Base-by-base conservation (phyloP, 2,329 filamentous ascomycete species). In the Fusarium sp. region DNA sequence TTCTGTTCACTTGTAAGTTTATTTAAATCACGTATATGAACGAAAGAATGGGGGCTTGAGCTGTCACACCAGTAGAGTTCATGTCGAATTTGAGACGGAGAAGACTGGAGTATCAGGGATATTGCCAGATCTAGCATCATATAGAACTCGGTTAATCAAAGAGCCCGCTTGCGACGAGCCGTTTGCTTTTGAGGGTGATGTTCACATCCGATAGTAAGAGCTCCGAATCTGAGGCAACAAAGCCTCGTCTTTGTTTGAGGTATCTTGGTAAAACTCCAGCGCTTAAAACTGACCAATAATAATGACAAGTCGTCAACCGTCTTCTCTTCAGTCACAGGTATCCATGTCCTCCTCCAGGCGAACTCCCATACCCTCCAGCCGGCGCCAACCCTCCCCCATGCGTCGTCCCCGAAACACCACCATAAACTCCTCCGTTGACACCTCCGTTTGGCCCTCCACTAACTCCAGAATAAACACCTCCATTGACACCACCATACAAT, bases 401-500 rank as follows among this genome's bases (percentile, higher is more conserved):
- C 6, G 69, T 20, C 0, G 69, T 72, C 2, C 69, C 69, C 5
- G 61, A 72, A 14, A 72, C 69, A 10, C 69, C 69, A 3, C 70
- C 70, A 36, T 72, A 72, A 6, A 72, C 70, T n/a, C 70, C 70
- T 0, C 70, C 70, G 22, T 60, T 61, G 1, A 72, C 65, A 0
- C 70, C 70, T 4, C 70, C 70, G 12, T 66, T 67, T 0, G 70
- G 25, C 2, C 70, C 70, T 12, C 70, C 70, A 7, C 62, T 57
- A 0, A 72, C 70, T 1, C 70, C 70, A 0, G 55, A 65, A 31
- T 72, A 72, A 4, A 72, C 55, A 4, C 70, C 70, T 1, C 70
- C 70, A 10, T 71, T 72, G 5, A 72, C 65, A 10, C 70, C 70
- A 2, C 70, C 70, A 9, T 72, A 72, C 4, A 72, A 4, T 2